Evolutionary conservation across 2,329 filamentous ascomycete genomes (phyloP).

Genomic region (Trichoderma hamatum): DNA sequence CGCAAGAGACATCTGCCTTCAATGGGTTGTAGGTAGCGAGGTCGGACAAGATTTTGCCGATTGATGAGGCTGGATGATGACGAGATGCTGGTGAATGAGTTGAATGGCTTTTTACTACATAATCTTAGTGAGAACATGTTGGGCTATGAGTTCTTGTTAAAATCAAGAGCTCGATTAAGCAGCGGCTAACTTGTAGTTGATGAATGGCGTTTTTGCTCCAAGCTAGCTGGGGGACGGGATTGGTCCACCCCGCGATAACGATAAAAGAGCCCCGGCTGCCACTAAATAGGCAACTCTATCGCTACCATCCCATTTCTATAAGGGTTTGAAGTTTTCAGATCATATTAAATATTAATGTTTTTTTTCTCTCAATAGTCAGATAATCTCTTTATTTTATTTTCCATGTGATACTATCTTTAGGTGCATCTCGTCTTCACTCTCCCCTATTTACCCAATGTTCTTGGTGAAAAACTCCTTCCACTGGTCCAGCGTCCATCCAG

Average conservation of each 20-base stretch:
- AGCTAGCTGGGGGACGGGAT: not conserved
- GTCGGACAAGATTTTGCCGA: not conserved
- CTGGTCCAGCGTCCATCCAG: constrained; percentile 75
- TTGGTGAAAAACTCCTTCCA: constrained; percentile 82
- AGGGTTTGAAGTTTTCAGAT: not conserved
- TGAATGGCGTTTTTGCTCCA: not conserved
- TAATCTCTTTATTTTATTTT: not conserved
- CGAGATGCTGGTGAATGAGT: not conserved
- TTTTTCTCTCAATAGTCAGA: not conserved
- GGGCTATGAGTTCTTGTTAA: not conserved
- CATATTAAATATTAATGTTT: not conserved
- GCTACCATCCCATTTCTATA: not conserved
- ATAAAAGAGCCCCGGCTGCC: not conserved
- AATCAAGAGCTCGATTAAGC: not conserved
- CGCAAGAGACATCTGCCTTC: constrained; percentile 29
- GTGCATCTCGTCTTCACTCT: not conserved
- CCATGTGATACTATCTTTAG: not conserved
- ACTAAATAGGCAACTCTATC: not conserved
- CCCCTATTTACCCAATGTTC: constrained; percentile 47
- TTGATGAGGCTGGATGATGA: not conserved
- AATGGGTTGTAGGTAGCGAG: constrained; percentile 29
- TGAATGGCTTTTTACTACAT: not conserved
- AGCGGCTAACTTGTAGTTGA: constrained; percentile 5
- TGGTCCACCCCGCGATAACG: constrained; percentile 21
- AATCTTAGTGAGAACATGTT: constrained; percentile 24